Evolutionary conservation across 352 stramenopile genomes (phyloP).

Genomic region (Globisporangium heterothallicum): DNA sequence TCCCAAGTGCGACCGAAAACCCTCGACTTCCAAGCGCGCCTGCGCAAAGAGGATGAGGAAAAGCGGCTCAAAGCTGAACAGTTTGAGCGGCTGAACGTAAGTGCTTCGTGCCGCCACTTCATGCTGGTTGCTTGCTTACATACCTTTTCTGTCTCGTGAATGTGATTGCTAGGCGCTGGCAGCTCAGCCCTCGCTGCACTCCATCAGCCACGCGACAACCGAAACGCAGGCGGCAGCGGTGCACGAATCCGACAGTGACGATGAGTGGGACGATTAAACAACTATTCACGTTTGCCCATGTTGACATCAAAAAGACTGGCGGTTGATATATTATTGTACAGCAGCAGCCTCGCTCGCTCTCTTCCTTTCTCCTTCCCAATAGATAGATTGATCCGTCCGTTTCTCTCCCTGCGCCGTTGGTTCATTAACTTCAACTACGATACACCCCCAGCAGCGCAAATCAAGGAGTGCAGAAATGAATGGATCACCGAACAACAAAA

Average conservation of each 20-base stretch:
- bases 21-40: constrained; percentile 58
- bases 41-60: constrained; percentile 56
- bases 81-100: constrained; percentile 66
- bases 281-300: too few species aligned
- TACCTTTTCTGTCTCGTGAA: not conserved
- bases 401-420: not conserved
- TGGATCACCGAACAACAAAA: constrained; percentile 31
- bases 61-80: constrained; percentile 55
- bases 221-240: constrained; percentile 5
- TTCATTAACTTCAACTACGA: constrained; percentile 12
- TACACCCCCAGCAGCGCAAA: not conserved
- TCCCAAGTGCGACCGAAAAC: constrained; percentile 43
- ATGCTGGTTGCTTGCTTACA: not conserved
- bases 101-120: constrained; percentile 8
- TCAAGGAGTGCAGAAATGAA: not conserved
- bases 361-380: constrained; percentile 19
- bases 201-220: constrained; percentile 12
- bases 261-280: constrained; percentile 79
- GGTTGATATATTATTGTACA: constrained; percentile 53
- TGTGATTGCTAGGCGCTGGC: constrained; percentile 39
- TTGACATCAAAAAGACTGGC: constrained; percentile 10
- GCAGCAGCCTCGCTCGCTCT: constrained; percentile 9
- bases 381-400: constrained; percentile 25
- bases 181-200: constrained; percentile 66
- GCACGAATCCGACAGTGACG: constrained; percentile 56